Base-by-base conservation (phyloP, 257 asterid genomes). In the Fraxinus quadrangulata region DNA sequence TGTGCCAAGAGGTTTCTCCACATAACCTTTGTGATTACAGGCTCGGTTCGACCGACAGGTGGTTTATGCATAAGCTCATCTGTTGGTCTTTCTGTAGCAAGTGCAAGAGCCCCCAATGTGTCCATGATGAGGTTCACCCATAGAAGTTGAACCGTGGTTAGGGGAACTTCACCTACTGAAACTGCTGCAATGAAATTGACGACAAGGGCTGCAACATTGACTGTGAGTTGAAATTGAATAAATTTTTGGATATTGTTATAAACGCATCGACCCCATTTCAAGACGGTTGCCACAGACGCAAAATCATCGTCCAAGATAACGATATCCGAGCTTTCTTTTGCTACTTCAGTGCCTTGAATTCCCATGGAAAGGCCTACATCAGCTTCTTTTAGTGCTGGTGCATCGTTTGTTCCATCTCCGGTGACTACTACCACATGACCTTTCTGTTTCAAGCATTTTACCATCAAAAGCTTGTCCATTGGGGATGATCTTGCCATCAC, bases 51-150 rank as follows among this genome's bases (percentile, higher is more conserved):
- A 0, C 86, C 87, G 8, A 87, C 88, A 0, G 90, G 93, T 2
- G 86, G 89, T 0, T 83, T 77, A 5, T 75, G 78, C 86, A 86
- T 82, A 37, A 92, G 88, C 70, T 87, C 91, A 0, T 81, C 69
- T 4, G 78, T 73, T 0, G 93, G 96, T 67, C 81, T 70, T 28
- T 92, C 95, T 0, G 88, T 86, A 11, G 92, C 90, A 56, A 93
- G 69, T 26, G 94, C 98, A 34, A 92, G 74, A 1, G 95, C 92
- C n/a, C 92, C 97, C 33, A 93, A 36, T 5, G 90, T 85, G 73
- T 89, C 96, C 84, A 93, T 88, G 21, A 93, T 88, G 54, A 93
- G 86, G 79, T 91, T 93, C 36, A 87, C 95, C 98, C 97, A 93
- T 39, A 93, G 87, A 24, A 93, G 71, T 78, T 92, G 99, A 47